phyloP scores from a whole-genome alignment of 768 basidiomycete species.

The Tulasnella sp. region DNA sequence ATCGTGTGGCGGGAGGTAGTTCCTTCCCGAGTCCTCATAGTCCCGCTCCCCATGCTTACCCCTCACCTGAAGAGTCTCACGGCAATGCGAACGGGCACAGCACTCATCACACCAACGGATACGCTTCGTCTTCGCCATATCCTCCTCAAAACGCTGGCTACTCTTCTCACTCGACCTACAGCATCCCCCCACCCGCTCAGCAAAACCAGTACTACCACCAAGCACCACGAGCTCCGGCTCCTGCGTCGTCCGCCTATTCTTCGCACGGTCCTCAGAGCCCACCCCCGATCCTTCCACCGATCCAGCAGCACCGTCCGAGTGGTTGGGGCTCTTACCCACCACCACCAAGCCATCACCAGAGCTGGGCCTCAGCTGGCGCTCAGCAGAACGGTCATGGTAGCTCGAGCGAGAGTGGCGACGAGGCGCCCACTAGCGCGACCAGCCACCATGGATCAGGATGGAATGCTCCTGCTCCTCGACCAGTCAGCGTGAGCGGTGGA shows the following conservation, averaged over 20 bases:
- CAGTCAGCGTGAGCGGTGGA: slow-evolving; percentile 7
- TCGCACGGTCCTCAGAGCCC: slow-evolving; percentile 14
- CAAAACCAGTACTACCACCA: slow-evolving; percentile 15
- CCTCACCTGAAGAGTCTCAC: slow-evolving; percentile 18
- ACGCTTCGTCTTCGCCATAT: neutral
- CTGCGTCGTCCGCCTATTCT: slow-evolving; percentile 23
- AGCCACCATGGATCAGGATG: neutral
- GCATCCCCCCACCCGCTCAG: neutral
- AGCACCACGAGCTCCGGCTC: neutral
- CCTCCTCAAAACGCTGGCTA: slow-evolving; percentile 4
- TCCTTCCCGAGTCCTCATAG: slow-evolving; percentile 23
- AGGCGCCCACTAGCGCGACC: neutral
- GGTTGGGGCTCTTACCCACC: slow-evolving; percentile 14
- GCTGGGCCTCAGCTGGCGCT: neutral
- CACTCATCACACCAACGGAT: neutral
- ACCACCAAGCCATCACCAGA: slow-evolving; percentile 15
- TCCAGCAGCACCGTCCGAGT: slow-evolving; percentile 26
- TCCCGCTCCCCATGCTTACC: slow-evolving; percentile 16
- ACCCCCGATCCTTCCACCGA: slow-evolving; percentile 26
- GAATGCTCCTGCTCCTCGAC: neutral
- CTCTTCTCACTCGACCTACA: slow-evolving; percentile 17
- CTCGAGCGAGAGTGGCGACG: slow-evolving; percentile 22
- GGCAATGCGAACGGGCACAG: neutral
- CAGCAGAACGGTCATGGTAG: slow-evolving; percentile 20
- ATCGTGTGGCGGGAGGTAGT: slow-evolving; percentile 16